Conservation (phyloP, 2,329 filamentous ascomycete species). For the Phialocephala sp. region DNA sequence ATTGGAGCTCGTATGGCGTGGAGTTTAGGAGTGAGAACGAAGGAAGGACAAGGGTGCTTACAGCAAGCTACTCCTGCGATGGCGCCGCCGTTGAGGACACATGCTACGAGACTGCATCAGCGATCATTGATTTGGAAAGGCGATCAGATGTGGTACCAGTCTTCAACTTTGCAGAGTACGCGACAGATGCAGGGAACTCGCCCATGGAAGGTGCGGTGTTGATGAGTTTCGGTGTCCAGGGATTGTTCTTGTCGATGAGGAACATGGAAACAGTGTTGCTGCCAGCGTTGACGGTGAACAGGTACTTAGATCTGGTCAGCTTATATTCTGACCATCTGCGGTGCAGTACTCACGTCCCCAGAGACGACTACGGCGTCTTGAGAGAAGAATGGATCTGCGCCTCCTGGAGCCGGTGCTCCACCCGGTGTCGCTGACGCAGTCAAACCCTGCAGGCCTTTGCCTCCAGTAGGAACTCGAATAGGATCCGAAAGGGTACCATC, state of each 20-base stretch:
- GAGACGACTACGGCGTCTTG: conserved; percentile 57
- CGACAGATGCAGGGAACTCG: conserved; percentile 58
- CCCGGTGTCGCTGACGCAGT: conserved; percentile 44
- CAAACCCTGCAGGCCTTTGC: conserved; percentile 50
- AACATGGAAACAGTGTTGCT: conserved; percentile 59
- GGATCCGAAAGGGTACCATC: conserved; percentile 55
- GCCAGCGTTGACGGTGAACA: conserved; percentile 62
- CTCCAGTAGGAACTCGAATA: conserved; percentile 51
- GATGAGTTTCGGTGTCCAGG: conserved; percentile 51
- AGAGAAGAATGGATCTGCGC: conserved; percentile 54
- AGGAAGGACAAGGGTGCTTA: too few species aligned
- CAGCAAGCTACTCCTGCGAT: conserved; percentile 53
- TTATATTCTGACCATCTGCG: neutral
- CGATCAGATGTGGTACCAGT: conserved; percentile 32
- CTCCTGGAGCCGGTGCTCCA: conserved; percentile 43
- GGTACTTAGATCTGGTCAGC: conserved; percentile 43
- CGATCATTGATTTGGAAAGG: neutral
- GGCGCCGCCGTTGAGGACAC: conserved; percentile 52
- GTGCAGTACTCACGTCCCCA: conserved; percentile 35
- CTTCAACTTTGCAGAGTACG: conserved; percentile 50
- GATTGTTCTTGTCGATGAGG: conserved; percentile 47
- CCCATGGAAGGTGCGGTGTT: conserved; percentile 51
- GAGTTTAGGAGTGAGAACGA: too few species aligned
- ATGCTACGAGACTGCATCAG: conserved; percentile 43
- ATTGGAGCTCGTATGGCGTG: too few species aligned